These are phyloP conservation scores for Candida montana DNA, from an alignment of 805 yeast genomes.

Conservation along the genomic window DNA sequence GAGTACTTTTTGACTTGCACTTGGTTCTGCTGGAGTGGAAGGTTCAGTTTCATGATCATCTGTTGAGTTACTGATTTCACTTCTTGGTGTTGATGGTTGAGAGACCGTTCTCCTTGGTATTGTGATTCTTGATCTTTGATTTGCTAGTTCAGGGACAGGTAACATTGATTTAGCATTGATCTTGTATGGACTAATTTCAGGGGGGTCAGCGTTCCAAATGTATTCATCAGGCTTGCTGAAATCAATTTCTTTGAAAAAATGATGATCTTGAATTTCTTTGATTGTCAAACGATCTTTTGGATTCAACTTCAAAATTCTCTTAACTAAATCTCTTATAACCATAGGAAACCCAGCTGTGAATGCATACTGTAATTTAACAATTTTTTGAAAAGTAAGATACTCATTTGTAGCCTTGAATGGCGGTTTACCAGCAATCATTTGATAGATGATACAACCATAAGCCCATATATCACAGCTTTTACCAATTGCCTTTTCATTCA, in stretches of 20 bases:
- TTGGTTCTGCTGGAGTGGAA: constrained; percentile 20
- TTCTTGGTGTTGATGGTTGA: constrained; percentile 19
- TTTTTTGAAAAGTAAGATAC: constrained; percentile 75
- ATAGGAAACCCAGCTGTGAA: constrained; percentile 82
- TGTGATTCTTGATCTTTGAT: constrained; percentile 20
- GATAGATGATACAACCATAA: constrained; percentile 91
- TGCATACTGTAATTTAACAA: constrained; percentile 74
- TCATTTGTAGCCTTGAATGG: constrained; percentile 84
- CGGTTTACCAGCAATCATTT: constrained; percentile 91
- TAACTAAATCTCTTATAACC: constrained; percentile 65
- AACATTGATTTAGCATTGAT: constrained; percentile 75
- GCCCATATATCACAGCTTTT: constrained; percentile 98
- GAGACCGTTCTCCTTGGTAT: constrained; percentile 21
- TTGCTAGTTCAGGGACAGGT: constrained; percentile 53
- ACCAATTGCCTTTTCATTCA: constrained; percentile 74
- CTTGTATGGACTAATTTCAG: constrained; percentile 66
- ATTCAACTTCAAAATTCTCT: constrained; percentile 56
- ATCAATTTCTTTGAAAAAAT: constrained; percentile 51
- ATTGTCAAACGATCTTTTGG: constrained; percentile 61
- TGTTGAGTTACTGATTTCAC: constrained; percentile 5
- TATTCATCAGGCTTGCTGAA: constrained; percentile 43
- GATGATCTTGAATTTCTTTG: constrained; percentile 53
- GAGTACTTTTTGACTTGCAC: constrained; percentile 23
- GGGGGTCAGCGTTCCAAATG: constrained; percentile 57
- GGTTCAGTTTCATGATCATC: constrained; percentile 9